Evolutionary conservation across 306 rosid species (phyloP).

Genomic region (Calophaca sinica): DNA sequence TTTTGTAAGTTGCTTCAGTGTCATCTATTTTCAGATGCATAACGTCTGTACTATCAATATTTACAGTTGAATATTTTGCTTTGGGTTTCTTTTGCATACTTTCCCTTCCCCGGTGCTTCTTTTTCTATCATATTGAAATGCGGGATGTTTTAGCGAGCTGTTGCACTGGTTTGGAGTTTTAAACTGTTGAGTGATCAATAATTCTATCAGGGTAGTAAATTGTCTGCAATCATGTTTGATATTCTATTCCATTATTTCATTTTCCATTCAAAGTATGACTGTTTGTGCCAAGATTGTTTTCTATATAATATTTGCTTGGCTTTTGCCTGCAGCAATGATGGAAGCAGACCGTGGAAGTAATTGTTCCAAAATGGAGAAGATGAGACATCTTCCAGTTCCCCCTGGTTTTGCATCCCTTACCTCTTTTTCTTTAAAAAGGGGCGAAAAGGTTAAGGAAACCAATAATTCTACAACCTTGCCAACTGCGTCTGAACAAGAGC

Average conservation of each 20-base stretch:
- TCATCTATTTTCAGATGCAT: constrained; percentile 15
- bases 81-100: neutral
- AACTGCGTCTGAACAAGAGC: constrained; percentile 46
- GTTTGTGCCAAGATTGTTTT: constrained; percentile 10
- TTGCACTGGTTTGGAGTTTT: constrained; percentile 6
- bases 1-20: neutral
- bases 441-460: constrained; percentile 48
- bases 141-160: constrained; percentile 5
- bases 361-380: constrained; percentile 37
- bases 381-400: constrained; percentile 55
- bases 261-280: neutral
- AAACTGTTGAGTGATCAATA: constrained; percentile 11
- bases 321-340: constrained; percentile 53
- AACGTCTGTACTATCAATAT: neutral
- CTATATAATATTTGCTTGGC: constrained; percentile 18
- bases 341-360: constrained; percentile 39
- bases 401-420: constrained; percentile 77
- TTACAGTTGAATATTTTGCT: constrained; percentile 9
- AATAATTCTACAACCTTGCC: constrained; percentile 38
- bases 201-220: neutral
- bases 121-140: constrained; percentile 8
- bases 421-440: constrained; percentile 66
- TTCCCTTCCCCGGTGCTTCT: neutral
- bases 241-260: constrained; percentile 20
- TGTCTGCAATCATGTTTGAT: constrained; percentile 12